phyloP scores from a whole-genome alignment of 2,329 filamentous ascomycete species.

The Cladosporium oxysporum region DNA sequence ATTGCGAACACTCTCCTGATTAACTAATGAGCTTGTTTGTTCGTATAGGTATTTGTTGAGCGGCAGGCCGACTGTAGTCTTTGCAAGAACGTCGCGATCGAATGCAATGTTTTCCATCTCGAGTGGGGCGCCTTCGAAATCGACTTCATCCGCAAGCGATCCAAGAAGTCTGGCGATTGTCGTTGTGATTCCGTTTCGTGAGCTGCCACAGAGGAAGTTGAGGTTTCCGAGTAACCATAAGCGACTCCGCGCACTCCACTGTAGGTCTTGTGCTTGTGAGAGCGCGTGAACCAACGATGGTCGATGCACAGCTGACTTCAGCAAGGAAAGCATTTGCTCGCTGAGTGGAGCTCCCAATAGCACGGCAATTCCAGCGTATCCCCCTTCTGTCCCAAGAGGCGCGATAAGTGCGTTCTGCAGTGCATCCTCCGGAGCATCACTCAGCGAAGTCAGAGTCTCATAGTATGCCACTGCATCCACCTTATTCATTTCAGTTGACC shows the following conservation, averaged over 20 bases:
- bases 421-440: slow-evolving; percentile 27
- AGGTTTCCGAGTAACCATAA: slow-evolving; percentile 62
- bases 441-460: slow-evolving; percentile 31
- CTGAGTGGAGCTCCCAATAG: slow-evolving; percentile 34
- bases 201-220: slow-evolving; percentile 45
- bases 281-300: slow-evolving; percentile 15
- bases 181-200: slow-evolving; percentile 51
- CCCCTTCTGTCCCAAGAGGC: slow-evolving; percentile 30
- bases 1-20: slow-evolving; percentile 69
- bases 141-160: slow-evolving; percentile 57
- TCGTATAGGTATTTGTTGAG: slow-evolving; percentile 58
- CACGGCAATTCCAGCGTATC: slow-evolving; percentile 33
- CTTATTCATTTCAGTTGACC: slow-evolving; percentile 24
- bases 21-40: slow-evolving; percentile 70
- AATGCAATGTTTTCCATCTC: slow-evolving; percentile 37
- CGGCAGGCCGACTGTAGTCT: slow-evolving; percentile 30
- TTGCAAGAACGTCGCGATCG: slow-evolving; percentile 49
- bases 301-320: slow-evolving; percentile 30
- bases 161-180: slow-evolving; percentile 59
- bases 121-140: slow-evolving; percentile 47
- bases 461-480: slow-evolving; percentile 35
- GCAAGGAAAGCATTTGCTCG: slow-evolving; percentile 28
- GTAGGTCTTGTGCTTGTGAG: slow-evolving; percentile 4
- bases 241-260: slow-evolving; percentile 38
- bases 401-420: slow-evolving; percentile 36